These are phyloP conservation scores for Boletus pseudopeckii DNA, from an alignment of 768 basidiomycete species.

Conservation along the genomic window DNA sequence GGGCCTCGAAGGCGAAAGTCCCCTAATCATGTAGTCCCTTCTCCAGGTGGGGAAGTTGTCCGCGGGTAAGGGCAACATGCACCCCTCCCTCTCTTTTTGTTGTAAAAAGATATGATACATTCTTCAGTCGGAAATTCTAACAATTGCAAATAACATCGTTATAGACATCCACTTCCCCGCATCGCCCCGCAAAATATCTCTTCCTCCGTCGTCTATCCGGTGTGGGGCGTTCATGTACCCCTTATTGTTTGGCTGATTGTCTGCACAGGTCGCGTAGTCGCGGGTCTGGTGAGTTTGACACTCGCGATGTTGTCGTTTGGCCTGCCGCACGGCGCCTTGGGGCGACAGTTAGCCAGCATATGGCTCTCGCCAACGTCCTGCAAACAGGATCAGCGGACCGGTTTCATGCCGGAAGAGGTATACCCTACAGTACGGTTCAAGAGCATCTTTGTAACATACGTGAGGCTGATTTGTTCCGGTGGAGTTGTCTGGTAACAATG, in stretches of 20 bases:
- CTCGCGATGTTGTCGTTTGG: neutral
- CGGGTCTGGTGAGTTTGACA: conserved; percentile 2
- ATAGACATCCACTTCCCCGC: neutral
- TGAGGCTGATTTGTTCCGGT: neutral
- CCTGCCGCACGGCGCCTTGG: conserved; percentile 3
- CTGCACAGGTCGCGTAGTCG: conserved; percentile 1
- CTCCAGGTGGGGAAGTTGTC: neutral
- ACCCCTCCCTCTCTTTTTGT: no score
- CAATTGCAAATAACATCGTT: neutral
- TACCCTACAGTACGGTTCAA: neutral
- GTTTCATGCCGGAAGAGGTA: neutral
- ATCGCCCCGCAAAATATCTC: neutral
- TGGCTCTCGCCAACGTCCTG: neutral
- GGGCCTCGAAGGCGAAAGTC: neutral
- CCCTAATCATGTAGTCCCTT: no score
- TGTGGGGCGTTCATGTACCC: neutral
- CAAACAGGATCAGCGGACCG: neutral
- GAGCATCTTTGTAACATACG: conserved; percentile 1
- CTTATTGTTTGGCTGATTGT: neutral
- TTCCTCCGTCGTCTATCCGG: neutral
- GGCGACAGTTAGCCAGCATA: neutral
- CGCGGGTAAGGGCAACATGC: neutral
- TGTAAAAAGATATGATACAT: neutral
- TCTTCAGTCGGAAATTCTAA: neutral
- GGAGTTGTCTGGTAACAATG: neutral